A percentile compares a stretch with the other conserved stretches of the same genome.
Conservation (phyloP, 495 filamentous ascomycete genomes). For the Tricharina praecox region DNA sequence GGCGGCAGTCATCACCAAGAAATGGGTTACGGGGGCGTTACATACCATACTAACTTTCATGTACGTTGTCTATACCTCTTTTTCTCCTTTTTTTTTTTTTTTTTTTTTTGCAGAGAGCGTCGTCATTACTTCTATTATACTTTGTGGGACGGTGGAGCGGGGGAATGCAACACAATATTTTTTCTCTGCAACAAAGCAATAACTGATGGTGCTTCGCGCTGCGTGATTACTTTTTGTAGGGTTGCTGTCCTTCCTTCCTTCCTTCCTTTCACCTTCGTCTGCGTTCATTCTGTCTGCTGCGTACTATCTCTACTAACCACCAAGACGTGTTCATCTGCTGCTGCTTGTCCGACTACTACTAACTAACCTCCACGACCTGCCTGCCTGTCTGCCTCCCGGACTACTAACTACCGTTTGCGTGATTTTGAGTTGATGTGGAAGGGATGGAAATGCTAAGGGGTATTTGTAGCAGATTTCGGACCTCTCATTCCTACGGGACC, state of each 20-base stretch:
- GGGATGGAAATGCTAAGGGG: conserved; percentile 3
- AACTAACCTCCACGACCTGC: background rate
- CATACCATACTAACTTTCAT: conserved; percentile 5
- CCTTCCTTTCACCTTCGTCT: conserved; percentile 17
- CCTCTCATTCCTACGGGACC: no score
- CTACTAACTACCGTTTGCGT: no score
- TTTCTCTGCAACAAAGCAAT: no score
- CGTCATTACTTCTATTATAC: no score
- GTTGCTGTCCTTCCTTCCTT: background rate
- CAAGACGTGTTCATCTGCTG: no score
- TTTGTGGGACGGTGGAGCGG: no score
- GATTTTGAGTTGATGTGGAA: background rate
- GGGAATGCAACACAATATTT: no score
- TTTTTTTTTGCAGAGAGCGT: conserved; percentile 1
- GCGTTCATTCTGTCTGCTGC: conserved; percentile 6
- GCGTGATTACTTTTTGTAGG: no score
- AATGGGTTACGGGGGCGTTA: background rate
- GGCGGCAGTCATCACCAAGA: no score
- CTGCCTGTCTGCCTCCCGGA: conserved; percentile 1
- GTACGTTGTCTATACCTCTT: conserved; percentile 7
- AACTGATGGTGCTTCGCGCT: no score
- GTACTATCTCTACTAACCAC: no score
- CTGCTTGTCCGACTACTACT: background rate
- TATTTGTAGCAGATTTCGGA: no score
- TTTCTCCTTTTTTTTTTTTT: conserved; percentile 1